Conservation (phyloP, 2,329 filamentous ascomycete species). For the Hypoxylon sp. region DNA sequence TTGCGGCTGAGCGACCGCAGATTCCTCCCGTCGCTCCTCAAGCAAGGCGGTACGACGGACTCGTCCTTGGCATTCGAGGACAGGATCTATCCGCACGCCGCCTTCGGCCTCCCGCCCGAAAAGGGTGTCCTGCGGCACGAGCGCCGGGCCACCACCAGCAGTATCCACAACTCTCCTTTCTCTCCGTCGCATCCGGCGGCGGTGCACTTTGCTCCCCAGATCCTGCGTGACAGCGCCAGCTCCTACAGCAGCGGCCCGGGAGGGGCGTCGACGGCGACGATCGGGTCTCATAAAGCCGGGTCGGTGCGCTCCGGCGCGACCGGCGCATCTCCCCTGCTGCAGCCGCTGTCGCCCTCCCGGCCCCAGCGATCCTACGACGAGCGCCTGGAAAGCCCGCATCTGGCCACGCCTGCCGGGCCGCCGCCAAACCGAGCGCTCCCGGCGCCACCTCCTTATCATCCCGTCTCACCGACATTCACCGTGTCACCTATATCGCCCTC, state of each 20-base stretch:
- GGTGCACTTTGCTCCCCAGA: constrained; percentile 28
- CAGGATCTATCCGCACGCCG: constrained; percentile 53
- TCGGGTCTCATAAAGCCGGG: constrained; percentile 46
- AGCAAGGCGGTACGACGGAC: constrained; percentile 30
- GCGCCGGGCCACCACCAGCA: constrained; percentile 37
- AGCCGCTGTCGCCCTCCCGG: constrained; percentile 50
- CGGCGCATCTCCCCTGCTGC: constrained; percentile 39
- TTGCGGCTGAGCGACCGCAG: constrained; percentile 61
- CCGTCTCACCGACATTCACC: constrained; percentile 45
- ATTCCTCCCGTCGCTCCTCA: constrained; percentile 55
- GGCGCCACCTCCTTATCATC: constrained; percentile 42
- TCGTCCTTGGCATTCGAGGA: constrained; percentile 32
- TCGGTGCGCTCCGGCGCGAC: constrained; percentile 37
- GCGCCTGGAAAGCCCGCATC: constrained; percentile 54
- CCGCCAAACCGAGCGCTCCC: constrained; percentile 61
- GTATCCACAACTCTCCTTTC: constrained; percentile 16
- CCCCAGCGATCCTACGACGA: constrained; percentile 54
- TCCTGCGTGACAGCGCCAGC: constrained; percentile 34
- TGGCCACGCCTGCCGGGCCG: constrained; percentile 54
- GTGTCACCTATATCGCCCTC: constrained; percentile 31
- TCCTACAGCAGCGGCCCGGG: constrained; percentile 29
- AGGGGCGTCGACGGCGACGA: constrained; percentile 29
- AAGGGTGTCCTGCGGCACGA: constrained; percentile 53
- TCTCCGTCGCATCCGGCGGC: constrained; percentile 19
- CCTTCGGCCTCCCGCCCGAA: constrained; percentile 54